Percentiles rank a stretch among this genome's conserved stretches.
Conservation (phyloP, 2,329 filamentous ascomycete species). For the Fulvia fulva region DNA sequence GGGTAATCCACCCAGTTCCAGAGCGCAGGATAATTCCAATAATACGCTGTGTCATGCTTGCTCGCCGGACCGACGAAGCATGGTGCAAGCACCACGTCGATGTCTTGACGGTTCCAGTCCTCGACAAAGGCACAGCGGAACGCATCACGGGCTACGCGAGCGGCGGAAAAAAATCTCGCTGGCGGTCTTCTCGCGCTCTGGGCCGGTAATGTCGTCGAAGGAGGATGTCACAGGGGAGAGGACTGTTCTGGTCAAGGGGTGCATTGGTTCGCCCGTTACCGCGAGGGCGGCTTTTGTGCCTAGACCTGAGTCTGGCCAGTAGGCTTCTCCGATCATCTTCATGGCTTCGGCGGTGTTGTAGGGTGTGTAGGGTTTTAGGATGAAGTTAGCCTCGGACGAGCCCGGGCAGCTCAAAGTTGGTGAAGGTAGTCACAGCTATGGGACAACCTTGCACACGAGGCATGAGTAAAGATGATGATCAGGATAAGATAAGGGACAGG, state of each 20-base stretch:
- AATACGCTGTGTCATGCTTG: conserved; percentile 17
- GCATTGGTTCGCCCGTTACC: conserved; percentile 12
- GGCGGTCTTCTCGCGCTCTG: conserved; percentile 16
- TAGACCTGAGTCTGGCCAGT: conserved; percentile 16
- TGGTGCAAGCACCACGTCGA: conserved; percentile 18
- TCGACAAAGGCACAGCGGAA: conserved; percentile 16
- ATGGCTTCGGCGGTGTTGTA: conserved; percentile 12
- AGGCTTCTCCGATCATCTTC: conserved; percentile 11
- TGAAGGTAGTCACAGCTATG: no score
- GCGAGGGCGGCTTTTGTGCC: conserved; percentile 6
- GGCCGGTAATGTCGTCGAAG: conserved; percentile 2
- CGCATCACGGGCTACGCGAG: conserved; percentile 12
- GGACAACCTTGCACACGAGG: no score
- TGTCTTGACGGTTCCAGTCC: conserved; percentile 16
- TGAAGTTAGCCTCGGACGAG: conserved; percentile 5
- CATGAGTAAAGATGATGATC: no score
- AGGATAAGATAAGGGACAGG: neutral
- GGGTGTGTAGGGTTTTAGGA: conserved; percentile 16
- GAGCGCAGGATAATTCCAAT: conserved; percentile 19
- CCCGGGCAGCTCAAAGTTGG: no score
- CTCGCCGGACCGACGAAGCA: conserved; percentile 17
- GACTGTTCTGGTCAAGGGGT: conserved; percentile 13
- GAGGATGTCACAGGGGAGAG: conserved; percentile 10
- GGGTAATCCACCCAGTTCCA: conserved; percentile 23
- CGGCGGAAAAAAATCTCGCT: conserved; percentile 10